phyloP scores from a whole-genome alignment of 2,329 filamentous ascomycete genomes.

The Alternaria angustiovoidea region DNA sequence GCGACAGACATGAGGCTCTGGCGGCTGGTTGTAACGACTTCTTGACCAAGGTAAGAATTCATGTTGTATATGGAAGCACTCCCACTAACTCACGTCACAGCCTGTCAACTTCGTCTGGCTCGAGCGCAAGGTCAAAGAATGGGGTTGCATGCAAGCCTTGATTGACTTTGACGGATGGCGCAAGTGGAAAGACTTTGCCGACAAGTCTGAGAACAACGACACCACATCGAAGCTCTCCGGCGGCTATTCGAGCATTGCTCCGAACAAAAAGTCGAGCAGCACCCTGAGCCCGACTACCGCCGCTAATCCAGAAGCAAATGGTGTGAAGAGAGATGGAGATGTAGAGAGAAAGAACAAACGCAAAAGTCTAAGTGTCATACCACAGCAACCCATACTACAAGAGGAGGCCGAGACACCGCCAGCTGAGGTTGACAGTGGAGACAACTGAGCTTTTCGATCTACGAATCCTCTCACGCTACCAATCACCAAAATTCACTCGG shows the following conservation, averaged over 20 bases:
- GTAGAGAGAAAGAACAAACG: constrained; percentile 46
- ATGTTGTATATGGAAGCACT: neutral
- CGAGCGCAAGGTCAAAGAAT: constrained; percentile 97
- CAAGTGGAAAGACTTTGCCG: constrained; percentile 86
- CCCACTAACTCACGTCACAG: constrained; percentile 57
- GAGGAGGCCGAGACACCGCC: constrained; percentile 39
- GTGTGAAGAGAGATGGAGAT: constrained; percentile 33
- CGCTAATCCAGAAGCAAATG: constrained; percentile 31
- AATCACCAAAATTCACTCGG: constrained; percentile 21
- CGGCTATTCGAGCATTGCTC: constrained; percentile 43
- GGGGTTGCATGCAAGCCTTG: constrained; percentile 99
- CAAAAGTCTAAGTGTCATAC: constrained; percentile 41
- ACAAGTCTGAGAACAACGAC: constrained; percentile 46
- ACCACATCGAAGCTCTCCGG: constrained; percentile 46
- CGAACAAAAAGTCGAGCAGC: constrained; percentile 29
- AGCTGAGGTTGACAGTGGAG: constrained; percentile 29
- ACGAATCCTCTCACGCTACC: neutral
- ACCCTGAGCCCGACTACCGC: constrained; percentile 26
- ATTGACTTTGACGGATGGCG: constrained; percentile 99
- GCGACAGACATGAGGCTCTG: constrained; percentile 91
- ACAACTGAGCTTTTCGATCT: constrained; percentile 7
- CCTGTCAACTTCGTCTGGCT: constrained; percentile 98
- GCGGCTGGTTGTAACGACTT: constrained; percentile 98
- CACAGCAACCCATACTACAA: constrained; percentile 32
- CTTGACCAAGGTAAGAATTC: constrained; percentile 80